Evolutionary conservation across 2,329 filamentous ascomycete species (phyloP).

Genomic region (Tolypocladium cylindrosporum): DNA sequence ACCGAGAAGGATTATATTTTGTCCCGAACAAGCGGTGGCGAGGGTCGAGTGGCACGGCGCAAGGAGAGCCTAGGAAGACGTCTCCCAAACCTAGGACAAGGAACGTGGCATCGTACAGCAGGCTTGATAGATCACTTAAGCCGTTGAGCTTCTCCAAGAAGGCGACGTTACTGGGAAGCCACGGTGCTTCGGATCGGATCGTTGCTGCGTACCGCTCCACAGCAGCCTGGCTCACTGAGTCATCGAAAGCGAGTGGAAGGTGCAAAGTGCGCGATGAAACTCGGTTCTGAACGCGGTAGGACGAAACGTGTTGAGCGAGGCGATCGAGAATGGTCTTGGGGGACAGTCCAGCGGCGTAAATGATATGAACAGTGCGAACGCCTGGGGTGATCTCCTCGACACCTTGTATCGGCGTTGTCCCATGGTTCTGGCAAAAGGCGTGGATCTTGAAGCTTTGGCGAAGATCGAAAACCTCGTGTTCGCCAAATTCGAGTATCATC

Average conservation of each 20-base stretch:
- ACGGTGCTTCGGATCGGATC: conserved; percentile 49
- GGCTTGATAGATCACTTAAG: conserved; percentile 13
- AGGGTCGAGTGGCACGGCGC: conserved; percentile 23
- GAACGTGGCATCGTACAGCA: conserved; percentile 21
- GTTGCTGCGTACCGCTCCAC: conserved; percentile 52
- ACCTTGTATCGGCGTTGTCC: conserved; percentile 13
- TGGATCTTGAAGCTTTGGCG: conserved; percentile 21
- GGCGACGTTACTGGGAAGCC: conserved; percentile 51
- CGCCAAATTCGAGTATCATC: conserved; percentile 23
- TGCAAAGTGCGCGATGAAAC: conserved; percentile 20
- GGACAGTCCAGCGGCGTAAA: conserved; percentile 11
- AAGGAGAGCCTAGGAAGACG: conserved; percentile 28
- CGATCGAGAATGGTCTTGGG: conserved; percentile 11
- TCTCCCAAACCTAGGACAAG: conserved; percentile 27
- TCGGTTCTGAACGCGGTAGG: conserved; percentile 9
- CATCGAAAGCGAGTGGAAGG: conserved; percentile 29
- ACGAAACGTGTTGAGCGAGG: conserved; percentile 12
- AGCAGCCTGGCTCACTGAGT: conserved; percentile 33
- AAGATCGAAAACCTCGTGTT: conserved; percentile 17
- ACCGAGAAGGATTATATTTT: conserved; percentile 27
- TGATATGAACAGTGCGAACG: conserved; percentile 22
- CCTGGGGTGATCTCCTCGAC: conserved; percentile 23
- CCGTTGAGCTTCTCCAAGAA: conserved; percentile 33
- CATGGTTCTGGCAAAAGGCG: conserved; percentile 21
- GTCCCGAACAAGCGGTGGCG: conserved; percentile 24